Conservation (phyloP, 1,284 basidiomycete species). For the Trametes hirsuta region DNA sequence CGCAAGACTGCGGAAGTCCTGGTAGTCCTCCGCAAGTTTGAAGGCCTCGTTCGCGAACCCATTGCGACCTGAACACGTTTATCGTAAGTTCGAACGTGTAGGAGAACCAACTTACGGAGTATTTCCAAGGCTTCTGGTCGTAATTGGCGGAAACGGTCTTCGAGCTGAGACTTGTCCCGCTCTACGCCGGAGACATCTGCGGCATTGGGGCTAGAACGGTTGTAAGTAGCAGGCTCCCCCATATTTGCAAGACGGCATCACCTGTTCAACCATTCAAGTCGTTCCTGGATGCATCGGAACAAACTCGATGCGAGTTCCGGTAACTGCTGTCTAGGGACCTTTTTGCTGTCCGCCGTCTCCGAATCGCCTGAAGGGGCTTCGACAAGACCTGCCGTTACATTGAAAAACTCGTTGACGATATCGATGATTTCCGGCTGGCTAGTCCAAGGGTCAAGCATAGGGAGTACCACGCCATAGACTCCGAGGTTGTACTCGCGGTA, state of each 20-base stretch:
- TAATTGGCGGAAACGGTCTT: constrained; percentile 66
- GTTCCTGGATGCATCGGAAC: constrained; percentile 76
- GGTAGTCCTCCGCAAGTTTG: constrained; percentile 81
- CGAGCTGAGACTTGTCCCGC: constrained; percentile 59
- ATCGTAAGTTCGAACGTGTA: background rate
- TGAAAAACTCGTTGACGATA: constrained; percentile 74
- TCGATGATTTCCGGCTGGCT: constrained; percentile 71
- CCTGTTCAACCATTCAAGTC: constrained; percentile 71
- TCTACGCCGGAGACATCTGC: constrained; percentile 48
- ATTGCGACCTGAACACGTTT: constrained; percentile 52
- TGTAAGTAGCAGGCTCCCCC: background rate
- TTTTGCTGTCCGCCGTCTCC: constrained; percentile 26
- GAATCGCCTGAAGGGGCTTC: constrained; percentile 41
- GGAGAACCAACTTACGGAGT: constrained; percentile 56
- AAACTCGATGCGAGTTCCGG: constrained; percentile 72
- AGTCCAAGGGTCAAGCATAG: constrained; percentile 85
- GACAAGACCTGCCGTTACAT: constrained; percentile 59
- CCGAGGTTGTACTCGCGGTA: constrained; percentile 74
- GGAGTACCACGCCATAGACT: constrained; percentile 78
- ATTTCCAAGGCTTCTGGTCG: constrained; percentile 78
- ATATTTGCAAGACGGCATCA: constrained; percentile 30
- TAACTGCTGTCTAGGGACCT: constrained; percentile 60
- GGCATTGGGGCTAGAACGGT: constrained; percentile 44
- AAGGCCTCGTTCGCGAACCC: constrained; percentile 76
- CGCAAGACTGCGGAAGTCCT: constrained; percentile 83